phyloP scores from a whole-genome alignment of 2,329 filamentous ascomycete genomes.

The Cercospora sp. region DNA sequence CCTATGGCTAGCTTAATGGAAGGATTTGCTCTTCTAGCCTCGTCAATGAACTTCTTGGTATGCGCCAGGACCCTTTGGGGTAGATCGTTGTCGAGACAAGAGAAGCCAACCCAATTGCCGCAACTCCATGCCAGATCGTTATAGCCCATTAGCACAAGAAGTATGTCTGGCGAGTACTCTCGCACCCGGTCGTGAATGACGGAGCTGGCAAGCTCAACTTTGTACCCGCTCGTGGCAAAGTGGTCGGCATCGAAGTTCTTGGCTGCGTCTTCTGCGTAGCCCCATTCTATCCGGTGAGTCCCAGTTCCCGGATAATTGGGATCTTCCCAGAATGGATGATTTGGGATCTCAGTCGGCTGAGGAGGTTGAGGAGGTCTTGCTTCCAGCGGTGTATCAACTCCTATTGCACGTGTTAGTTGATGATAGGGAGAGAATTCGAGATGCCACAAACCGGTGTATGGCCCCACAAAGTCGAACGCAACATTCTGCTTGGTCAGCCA shows the following conservation, averaged over 20 bases:
- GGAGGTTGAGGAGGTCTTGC: constrained; percentile 29
- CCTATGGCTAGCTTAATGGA: constrained; percentile 24
- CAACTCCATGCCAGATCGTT: constrained; percentile 30
- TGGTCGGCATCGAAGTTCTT: constrained; percentile 28
- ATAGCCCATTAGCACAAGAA: constrained; percentile 29
- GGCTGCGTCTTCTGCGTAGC: constrained; percentile 37
- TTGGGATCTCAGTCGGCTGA: constrained; percentile 8
- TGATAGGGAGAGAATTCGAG: neutral
- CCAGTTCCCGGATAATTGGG: constrained; percentile 13
- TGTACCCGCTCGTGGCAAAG: constrained; percentile 33
- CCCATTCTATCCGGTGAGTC: constrained; percentile 27
- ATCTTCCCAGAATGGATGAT: neutral
- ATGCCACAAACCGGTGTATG: constrained; percentile 40
- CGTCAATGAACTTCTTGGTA: constrained; percentile 34
- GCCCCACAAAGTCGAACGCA: constrained; percentile 39
- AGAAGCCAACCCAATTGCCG: constrained; percentile 12
- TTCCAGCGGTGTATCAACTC: neutral
- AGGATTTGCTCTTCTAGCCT: constrained; percentile 35
- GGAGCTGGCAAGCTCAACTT: constrained; percentile 36
- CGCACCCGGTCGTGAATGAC: constrained; percentile 35
- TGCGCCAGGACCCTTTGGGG: neutral
- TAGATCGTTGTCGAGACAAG: neutral
- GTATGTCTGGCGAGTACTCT: constrained; percentile 36
- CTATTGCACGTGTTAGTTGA: neutral
- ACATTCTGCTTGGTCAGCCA: constrained; percentile 39